phyloP scores from a whole-genome alignment of 2,329 filamentous ascomycete species.

The Arthrobotrys iridis region DNA sequence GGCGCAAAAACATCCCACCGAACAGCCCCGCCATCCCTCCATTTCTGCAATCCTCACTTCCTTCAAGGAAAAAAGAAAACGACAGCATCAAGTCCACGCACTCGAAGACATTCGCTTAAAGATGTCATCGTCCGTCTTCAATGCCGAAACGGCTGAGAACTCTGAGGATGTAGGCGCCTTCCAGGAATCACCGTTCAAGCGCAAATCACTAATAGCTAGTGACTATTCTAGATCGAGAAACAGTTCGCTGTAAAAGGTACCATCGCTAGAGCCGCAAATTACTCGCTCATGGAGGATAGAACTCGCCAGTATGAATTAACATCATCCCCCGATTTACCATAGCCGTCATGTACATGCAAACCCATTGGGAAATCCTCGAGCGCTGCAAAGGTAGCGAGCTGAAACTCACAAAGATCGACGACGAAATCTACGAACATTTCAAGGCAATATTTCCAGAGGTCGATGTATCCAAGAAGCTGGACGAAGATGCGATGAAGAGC shows the following conservation, averaged over 20 bases:
- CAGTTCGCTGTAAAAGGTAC: slow-evolving; percentile 96
- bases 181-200: slow-evolving; percentile 21
- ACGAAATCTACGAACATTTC: slow-evolving; percentile 93
- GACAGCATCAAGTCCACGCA: too few species aligned
- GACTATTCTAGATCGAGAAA: slow-evolving; percentile 83
- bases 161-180: background rate
- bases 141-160: slow-evolving; percentile 16
- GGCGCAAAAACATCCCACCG: slow-evolving; percentile 27
- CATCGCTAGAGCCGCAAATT: slow-evolving; percentile 57
- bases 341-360: slow-evolving; percentile 93
- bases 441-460: slow-evolving; percentile 90
- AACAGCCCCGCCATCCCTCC: slow-evolving; percentile 22
- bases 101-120: background rate
- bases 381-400: slow-evolving; percentile 87
- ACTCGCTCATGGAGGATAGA: background rate
- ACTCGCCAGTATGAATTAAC: background rate
- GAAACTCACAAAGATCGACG: slow-evolving; percentile 90
- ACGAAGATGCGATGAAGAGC: slow-evolving; percentile 98
- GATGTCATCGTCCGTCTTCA: slow-evolving; percentile 31
- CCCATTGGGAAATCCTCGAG: slow-evolving; percentile 96
- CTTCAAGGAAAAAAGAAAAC: too few species aligned
- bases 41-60: background rate
- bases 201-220: background rate
- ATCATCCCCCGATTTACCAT: background rate
- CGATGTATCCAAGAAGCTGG: slow-evolving; percentile 79